phyloP scores from a whole-genome alignment of 2,329 filamentous ascomycete species.

The Chaetomium globosum region DNA sequence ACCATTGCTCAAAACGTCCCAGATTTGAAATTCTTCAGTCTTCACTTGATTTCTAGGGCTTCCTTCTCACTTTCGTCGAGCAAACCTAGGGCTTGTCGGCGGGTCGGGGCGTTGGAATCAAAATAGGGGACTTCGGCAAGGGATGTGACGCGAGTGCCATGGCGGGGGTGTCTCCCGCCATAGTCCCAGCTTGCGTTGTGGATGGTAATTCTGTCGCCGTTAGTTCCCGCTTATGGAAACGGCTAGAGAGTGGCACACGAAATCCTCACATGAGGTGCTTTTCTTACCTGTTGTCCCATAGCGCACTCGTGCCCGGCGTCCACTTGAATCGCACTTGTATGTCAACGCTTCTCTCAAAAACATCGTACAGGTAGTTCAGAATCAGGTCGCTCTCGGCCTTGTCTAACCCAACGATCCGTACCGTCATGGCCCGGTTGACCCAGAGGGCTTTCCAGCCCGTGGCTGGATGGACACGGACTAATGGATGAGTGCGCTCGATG shows the following conservation, averaged over 20 bases:
- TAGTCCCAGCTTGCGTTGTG: constrained; percentile 23
- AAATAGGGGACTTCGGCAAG: constrained; percentile 20
- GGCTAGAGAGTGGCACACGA: background rate
- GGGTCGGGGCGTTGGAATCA: constrained; percentile 10
- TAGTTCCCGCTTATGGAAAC: background rate
- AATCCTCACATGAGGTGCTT: background rate
- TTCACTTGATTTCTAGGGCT: background rate
- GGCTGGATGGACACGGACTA: constrained; percentile 12
- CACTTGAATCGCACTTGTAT: constrained; percentile 16
- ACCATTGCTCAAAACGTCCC: background rate
- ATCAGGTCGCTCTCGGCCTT: constrained; percentile 19
- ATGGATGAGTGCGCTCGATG: constrained; percentile 13
- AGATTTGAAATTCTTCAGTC: background rate
- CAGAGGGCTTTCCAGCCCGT: constrained; percentile 19
- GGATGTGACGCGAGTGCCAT: constrained; percentile 17
- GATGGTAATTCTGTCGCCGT: constrained; percentile 12
- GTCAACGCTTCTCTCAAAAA: constrained; percentile 16
- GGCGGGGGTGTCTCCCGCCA: constrained; percentile 12
- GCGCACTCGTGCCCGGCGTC: constrained; percentile 6
- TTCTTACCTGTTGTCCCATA: constrained; percentile 21
- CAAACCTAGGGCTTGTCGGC: constrained; percentile 14
- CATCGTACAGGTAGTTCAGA: constrained; percentile 13
- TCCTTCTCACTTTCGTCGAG: constrained; percentile 13
- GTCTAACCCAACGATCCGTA: constrained; percentile 13
- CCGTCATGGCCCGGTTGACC: constrained; percentile 20